Evolutionary conservation across 257 asterid genomes (phyloP), one percentile per base, ranked within the genome.

Genomic region (Penstemon davidsonii): DNA sequence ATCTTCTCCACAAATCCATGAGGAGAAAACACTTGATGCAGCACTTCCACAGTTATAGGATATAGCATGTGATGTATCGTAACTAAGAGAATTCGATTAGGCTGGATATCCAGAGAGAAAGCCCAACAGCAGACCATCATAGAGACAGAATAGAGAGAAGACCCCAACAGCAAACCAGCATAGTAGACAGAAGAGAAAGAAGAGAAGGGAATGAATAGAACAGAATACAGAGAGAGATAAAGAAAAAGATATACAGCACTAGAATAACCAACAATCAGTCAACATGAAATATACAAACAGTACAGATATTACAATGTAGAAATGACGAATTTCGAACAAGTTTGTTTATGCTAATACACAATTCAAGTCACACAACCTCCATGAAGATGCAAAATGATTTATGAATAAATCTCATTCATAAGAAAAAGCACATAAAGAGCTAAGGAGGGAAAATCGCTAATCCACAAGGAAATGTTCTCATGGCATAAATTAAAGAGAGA

Each of bases 21-120:
- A 71, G 99, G 97, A 80, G 96, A 94, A 84, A 94, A 91, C 71
- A 94, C 99, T 88, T 94, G 99, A 85, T 88, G 99, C 93, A 94
- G 97, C 91, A 94, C 99, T 78, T 94, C 99, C 96, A 91, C 96
- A 73, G 97, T 94, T 74, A 94, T 94, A 82, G 99, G 99, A 79
- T 94, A 94, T 82, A 94, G 90, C 97, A 94, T 87, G 90, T 94
- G 99, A 84, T 94, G 99, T 79, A 91, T 86, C 68, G 99, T 94
- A 82, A 88, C 96, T 87, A 94, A 87, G 84, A 94, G 91, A 85
- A 94, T 91, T 83, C 99, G 95, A 76, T 94, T 94, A 85, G 99
- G 99, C 99, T 94, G 94, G 71, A 78, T 73, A 79, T 90, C 95
- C 96, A 81, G 80, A 79, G 84, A 60, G 66, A 79, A 85, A 79